Base-by-base conservation (phyloP, 2,329 filamentous ascomycete genomes). In the Xylaria digitata region DNA sequence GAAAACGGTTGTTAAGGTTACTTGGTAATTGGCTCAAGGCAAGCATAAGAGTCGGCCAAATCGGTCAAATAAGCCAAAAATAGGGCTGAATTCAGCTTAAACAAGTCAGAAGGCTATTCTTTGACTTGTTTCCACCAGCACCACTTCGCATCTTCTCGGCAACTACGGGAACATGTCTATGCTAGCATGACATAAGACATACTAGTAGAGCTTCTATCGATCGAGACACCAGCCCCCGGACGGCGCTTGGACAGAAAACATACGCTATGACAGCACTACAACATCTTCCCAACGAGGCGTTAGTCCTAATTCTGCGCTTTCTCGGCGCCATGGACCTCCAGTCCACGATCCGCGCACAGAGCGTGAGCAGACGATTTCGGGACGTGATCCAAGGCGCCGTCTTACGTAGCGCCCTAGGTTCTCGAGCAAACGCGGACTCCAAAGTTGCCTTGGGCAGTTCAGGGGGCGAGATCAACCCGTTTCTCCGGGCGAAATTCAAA, bases 301-400 rank as follows among this genome's bases (percentile, higher is more conserved):
- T 69, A 7, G 57, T 67, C 9, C 43, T 63, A 11, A 63, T 71
- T 17, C 42, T 71, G 8, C 57, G 45, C 34, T 52, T 69, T 32
- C 60, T 71, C 21, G 40, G 58, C 17, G 50, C 40, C 9, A 32
- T 59, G 4, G 68, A 71, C 46, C 59, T 70, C 0, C 57, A 59
- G 23, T 32, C 70, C 2, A 56, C 68, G 40, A n/a, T 71, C 48
- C 42, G 63, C 6, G 65, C 65, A 19, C 68, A 70, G 48, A 48
- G 58, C 4, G 58, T 61, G 1, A 58, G 32, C 50, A 57, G 60
- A n/a, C 40, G 45, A 1, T 70, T 71, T 37, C 66, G 58, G 13
- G 50, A 8, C 3, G 43, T 69, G 17, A 48, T 65, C 4, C 63
- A 67, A 37, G 63, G 65, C 19, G 54, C 59, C 1, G 40, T 68